Evolutionary conservation across 2,329 filamentous ascomycete species (phyloP).

Genomic region (Clarireedia sp.): DNA sequence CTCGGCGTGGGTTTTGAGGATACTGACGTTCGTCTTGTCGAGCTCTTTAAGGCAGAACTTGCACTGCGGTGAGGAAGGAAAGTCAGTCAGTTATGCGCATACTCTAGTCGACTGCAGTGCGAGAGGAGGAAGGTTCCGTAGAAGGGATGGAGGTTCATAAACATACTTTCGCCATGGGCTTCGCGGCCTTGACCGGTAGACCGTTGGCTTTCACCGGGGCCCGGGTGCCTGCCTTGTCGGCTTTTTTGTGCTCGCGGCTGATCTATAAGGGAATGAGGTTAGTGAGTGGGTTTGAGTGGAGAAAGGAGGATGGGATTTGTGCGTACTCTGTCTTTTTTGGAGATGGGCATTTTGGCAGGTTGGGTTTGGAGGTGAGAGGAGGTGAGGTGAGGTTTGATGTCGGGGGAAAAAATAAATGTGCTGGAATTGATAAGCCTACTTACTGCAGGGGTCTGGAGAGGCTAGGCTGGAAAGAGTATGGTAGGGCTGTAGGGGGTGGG

Average conservation of each 20-base stretch:
- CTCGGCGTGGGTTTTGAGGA: constrained; percentile 44
- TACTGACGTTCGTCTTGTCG: constrained; percentile 42
- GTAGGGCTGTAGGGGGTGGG: too few species aligned
- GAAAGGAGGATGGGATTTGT: not conserved
- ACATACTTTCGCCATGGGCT: constrained; percentile 42
- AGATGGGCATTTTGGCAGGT: not conserved
- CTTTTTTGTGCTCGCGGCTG: constrained; percentile 47
- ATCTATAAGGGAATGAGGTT: constrained; percentile 29
- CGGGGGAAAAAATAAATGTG: too few species aligned
- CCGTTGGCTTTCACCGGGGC: constrained; percentile 47
- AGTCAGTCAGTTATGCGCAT: not conserved
- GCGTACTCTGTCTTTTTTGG: not conserved
- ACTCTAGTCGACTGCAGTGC: too few species aligned
- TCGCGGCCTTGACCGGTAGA: constrained; percentile 45
- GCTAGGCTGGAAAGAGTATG: too few species aligned
- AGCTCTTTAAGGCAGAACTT: constrained; percentile 44
- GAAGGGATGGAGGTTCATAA: not conserved
- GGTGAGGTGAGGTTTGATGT: too few species aligned
- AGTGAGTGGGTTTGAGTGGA: not conserved
- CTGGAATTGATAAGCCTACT: too few species aligned
- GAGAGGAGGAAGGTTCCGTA: not conserved
- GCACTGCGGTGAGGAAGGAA: constrained; percentile 31
- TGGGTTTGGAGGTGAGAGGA: too few species aligned
- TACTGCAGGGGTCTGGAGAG: too few species aligned
- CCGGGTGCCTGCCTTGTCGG: constrained; percentile 45